These are phyloP conservation scores for Bolboschoenoplectus hybrid DNA, from an alignment of 202 grass and related monocot species.

Conservation along the genomic window DNA sequence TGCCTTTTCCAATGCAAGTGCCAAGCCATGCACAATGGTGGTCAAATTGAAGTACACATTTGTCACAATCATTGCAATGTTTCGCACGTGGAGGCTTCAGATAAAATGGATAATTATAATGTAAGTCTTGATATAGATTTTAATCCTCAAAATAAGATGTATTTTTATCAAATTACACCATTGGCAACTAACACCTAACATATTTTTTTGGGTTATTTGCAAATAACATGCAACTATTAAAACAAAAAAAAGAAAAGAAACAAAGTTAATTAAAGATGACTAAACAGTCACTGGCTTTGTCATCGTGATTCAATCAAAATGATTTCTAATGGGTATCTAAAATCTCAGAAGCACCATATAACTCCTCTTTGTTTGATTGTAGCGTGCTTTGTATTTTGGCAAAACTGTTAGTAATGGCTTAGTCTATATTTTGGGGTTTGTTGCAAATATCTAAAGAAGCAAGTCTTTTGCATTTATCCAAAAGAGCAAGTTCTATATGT, in stretches of 20 bases:
- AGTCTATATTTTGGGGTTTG: background rate
- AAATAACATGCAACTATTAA: background rate
- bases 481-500: background rate
- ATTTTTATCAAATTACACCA: background rate
- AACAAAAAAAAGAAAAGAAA: background rate
- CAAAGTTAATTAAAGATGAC: background rate
- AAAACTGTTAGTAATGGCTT: background rate
- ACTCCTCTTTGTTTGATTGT: background rate
- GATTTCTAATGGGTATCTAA: background rate
- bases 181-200: background rate
- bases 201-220: background rate
- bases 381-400: background rate
- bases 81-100: conserved; percentile 56
- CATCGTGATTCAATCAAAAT: background rate
- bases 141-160: background rate
- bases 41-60: conserved; percentile 57
- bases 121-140: background rate
- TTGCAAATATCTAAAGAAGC: background rate
- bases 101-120: conserved; percentile 16
- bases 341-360: background rate
- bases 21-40: conserved; percentile 62
- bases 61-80: conserved; percentile 56
- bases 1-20: conserved; percentile 57
- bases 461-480: background rate
- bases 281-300: background rate